Base-by-base conservation (phyloP, 495 filamentous ascomycete species). In the Cladorrhinum samala region DNA sequence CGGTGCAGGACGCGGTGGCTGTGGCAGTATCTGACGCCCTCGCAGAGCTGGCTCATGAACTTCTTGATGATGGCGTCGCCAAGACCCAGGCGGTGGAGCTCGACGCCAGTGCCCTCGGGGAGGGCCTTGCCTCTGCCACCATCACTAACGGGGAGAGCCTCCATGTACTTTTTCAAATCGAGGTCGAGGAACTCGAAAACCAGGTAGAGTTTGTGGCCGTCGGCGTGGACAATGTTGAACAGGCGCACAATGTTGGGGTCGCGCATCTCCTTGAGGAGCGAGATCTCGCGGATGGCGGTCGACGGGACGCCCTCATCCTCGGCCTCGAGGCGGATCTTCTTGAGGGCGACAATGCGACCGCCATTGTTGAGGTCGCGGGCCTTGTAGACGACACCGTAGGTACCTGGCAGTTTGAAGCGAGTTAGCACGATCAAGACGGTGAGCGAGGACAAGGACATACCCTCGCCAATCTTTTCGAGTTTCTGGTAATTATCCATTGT, bases 401-500 rank as follows among this genome's bases (percentile, higher is more conserved):
- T 94, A 56, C 89, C 89, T 95, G 67, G 52, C 18, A 21, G 25
- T 2, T 11, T 9, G 19, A 17, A 1, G 6, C 1, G 27, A 5
- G 43, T 59, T 30, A 60, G 54, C 39, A 50, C 17, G 19, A 9
- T 0, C 16, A 9, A 27, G 11, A 21, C 20, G 25, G 19, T 17
- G 19, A 13, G 19, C 2, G 30, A 1, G 20, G 27, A 23, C 9
- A 24, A 42, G 33, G 21, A 69, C 69, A 64, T 70, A 96, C 93
- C 93, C 80, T 99, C 93, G 62, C 93, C 93, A 71, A 99, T 94
- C 76, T 99, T 99, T 78, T 99, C 93, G 53, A 99, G 86, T 75
- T 96, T 96, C 77, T 97, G 91, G 71, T 99, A 99, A 70, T 96
- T 96, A 68, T 99, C 93, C 93, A 99, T 99, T 58, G 54, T 50